Evolutionary conservation across 768 basidiomycete species (phyloP).

Genomic region (Boletus tomentosulus): DNA sequence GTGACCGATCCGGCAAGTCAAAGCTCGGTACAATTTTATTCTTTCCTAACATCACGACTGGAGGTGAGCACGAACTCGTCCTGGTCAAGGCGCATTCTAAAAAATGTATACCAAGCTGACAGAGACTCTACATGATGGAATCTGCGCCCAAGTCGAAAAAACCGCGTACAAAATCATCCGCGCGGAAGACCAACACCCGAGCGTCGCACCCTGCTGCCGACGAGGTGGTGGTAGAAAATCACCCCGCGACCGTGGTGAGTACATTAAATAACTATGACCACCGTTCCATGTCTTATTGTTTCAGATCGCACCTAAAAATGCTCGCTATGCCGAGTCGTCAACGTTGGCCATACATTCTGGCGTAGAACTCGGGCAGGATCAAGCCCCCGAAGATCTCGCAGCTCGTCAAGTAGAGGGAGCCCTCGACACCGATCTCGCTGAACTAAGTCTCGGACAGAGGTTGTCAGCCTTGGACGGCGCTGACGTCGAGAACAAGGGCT

Average conservation of each 20-base stretch:
- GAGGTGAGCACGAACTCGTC: neutral
- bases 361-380: slow-evolving; percentile 56
- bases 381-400: slow-evolving; percentile 46
- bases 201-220: slow-evolving; percentile 1
- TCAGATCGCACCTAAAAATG: slow-evolving; percentile 45
- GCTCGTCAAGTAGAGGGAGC: slow-evolving; percentile 57
- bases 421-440: slow-evolving; percentile 81
- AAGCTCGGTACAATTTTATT: neutral
- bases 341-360: slow-evolving; percentile 65
- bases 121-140: slow-evolving; percentile 32
- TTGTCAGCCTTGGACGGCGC: slow-evolving; percentile 66
- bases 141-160: slow-evolving; percentile 50
- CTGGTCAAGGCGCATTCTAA: neutral
- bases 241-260: slow-evolving; percentile 18
- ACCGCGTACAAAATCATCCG: slow-evolving; percentile 45
- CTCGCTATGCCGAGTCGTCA: slow-evolving; percentile 63
- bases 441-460: slow-evolving; percentile 88
- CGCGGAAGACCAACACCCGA: slow-evolving; percentile 16
- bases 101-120: neutral
- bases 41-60: neutral
- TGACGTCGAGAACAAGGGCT: slow-evolving; percentile 35
- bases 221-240: slow-evolving; percentile 25
- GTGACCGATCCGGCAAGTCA: slow-evolving; percentile 19
- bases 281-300: slow-evolving; percentile 17
- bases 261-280: no score